Base-by-base conservation (phyloP, 495 filamentous ascomycete genomes). In the Terfezia boudieri region DNA sequence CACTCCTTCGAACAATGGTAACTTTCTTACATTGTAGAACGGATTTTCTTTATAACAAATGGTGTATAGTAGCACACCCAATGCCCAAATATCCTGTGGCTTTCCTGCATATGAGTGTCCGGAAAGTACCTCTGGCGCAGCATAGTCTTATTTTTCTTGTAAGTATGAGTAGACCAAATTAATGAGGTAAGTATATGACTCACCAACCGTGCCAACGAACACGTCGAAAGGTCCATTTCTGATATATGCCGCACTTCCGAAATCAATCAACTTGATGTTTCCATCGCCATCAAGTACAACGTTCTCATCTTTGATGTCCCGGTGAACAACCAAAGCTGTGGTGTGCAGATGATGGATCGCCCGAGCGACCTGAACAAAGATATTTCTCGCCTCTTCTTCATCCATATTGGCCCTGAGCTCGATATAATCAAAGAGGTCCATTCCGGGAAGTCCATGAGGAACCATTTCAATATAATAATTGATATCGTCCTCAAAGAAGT, bases 381-480 rank as follows among this genome's bases (percentile, higher is more conserved):
- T 96, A 67, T 85, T 94, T 36, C 86, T 78, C 64, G 84, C 89
- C 64, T 96, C 92, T 9, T 74, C 71, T 68, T 96, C 92, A 41
- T 93, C 86, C 92, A 98, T 96, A 65, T 87, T 94, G 12, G 86
- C 81, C 36, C 88, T 81, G 53, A 98, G 77, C 67, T 98, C 90
- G 55, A 98, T 98, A 64, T 96, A 98, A 68, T 98, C 90, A 63
- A 98, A 98, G 0, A 98, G 76, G 65, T 98, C 90, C 92, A 98
- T 96, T 14, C 92, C 92, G 2, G 92, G 90, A 8, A 95, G 74
- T 8, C 90, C 90, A 59, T 98, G 90, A 11, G 90, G 90, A 7
- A 84, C 73, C 90, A 96, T 98, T 64, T 96, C 92, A 61, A 99
- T 99, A 63, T 99, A 96, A 66, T 99, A 99, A 61, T 99, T 96